Percentiles rank a stretch among this genome's conserved stretches.
These are phyloP conservation scores for Omphalea diandra DNA, from an alignment of 441 rosid genomes.

Conservation along the genomic window DNA sequence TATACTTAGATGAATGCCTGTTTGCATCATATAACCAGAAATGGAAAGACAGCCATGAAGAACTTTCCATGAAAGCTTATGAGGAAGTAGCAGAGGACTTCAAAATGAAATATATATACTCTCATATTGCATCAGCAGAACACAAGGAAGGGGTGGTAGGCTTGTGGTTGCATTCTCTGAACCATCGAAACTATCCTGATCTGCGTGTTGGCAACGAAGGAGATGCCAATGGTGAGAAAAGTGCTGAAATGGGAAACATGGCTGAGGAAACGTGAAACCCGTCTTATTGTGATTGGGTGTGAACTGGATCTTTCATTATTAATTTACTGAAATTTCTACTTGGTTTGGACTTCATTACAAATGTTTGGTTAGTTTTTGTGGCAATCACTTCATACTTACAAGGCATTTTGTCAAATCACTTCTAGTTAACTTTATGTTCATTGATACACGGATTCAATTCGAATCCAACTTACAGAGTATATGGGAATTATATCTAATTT, in stretches of 20 bases:
- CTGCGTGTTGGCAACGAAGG: slow-evolving; percentile 26
- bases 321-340: neutral
- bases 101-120: slow-evolving; percentile 76
- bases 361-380: neutral
- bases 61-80: slow-evolving; percentile 70
- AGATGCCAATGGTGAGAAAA: slow-evolving; percentile 14
- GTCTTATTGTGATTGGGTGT: neutral
- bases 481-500: neutral
- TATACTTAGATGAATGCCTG: slow-evolving; percentile 90
- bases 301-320: neutral
- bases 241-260: neutral
- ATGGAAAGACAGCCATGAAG: slow-evolving; percentile 83
- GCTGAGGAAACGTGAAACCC: neutral
- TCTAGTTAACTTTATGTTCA: neutral
- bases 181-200: slow-evolving; percentile 81
- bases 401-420: neutral
- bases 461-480: neutral
- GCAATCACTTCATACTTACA: neutral
- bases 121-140: slow-evolving; percentile 80
- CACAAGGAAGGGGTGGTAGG: slow-evolving; percentile 78
- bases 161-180: slow-evolving; percentile 93
- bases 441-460: neutral
- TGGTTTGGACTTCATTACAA: neutral
- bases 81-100: slow-evolving; percentile 69
- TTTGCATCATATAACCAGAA: slow-evolving; percentile 78